Conservation (phyloP, 2,329 filamentous ascomycete species). For the Diaporthe caulivora region DNA sequence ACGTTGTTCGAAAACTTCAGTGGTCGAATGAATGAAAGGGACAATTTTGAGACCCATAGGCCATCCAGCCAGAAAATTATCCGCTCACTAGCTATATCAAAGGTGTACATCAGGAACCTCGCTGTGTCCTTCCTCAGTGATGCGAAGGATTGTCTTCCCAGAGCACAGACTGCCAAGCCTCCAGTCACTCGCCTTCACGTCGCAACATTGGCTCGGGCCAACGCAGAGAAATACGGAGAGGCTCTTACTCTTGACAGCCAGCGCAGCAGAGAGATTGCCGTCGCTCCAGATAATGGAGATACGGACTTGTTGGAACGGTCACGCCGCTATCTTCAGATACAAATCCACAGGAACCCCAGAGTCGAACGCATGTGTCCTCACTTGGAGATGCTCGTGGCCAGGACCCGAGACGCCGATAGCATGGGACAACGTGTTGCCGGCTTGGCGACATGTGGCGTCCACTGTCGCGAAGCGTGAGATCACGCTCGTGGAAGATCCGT, state of each 20-base stretch:
- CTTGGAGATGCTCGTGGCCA: slow-evolving; percentile 5
- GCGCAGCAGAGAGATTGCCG: background rate
- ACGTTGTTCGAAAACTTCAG: background rate
- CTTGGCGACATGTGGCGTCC: slow-evolving; percentile 4
- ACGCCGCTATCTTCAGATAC: slow-evolving; percentile 7
- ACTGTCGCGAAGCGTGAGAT: background rate
- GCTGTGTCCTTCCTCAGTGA: slow-evolving; percentile 22
- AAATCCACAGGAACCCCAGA: background rate
- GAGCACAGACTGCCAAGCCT: background rate
- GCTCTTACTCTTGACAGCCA: background rate
- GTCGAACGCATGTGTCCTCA: background rate
- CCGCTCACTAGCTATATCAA: background rate
- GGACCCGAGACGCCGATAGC: background rate
- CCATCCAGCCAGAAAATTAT: background rate
- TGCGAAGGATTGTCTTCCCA: background rate
- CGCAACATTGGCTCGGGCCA: background rate
- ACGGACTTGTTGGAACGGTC: background rate
- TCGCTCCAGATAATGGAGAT: slow-evolving; percentile 25
- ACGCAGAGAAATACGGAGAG: background rate
- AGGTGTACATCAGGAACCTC: background rate
- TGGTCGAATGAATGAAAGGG: background rate
- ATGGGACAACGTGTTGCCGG: background rate
- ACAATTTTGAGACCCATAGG: background rate
- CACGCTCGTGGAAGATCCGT: background rate
- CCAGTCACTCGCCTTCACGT: slow-evolving; percentile 6